These are phyloP conservation scores for Coemansia nantahalensis DNA, from an alignment of 192 early-diverging fungal species.

Conservation along the genomic window DNA sequence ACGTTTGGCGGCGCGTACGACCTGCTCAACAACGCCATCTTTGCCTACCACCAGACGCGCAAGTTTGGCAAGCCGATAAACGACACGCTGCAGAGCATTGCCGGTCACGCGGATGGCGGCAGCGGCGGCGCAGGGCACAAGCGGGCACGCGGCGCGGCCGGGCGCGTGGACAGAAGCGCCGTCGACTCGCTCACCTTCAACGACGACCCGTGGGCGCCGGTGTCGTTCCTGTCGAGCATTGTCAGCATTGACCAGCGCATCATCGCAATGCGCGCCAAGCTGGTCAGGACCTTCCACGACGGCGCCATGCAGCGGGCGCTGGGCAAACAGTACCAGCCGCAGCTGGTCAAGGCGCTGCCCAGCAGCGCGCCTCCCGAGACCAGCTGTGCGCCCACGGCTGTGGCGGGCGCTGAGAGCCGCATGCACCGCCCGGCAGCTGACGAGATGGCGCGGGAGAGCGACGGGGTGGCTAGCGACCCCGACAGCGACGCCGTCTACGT, in stretches of 20 bases:
- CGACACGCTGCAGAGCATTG: conserved; percentile 13
- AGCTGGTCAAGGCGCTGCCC: conserved; percentile 20
- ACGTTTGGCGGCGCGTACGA: conserved; percentile 51
- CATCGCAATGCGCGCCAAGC: conserved; percentile 9
- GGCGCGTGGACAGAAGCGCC: conserved; percentile 5
- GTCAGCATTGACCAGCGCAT: conserved; percentile 14
- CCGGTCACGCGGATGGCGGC: neutral
- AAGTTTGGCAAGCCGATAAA: conserved; percentile 50
- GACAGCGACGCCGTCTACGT: too few species aligned
- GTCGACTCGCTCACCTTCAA: conserved; percentile 3
- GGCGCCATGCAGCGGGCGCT: conserved; percentile 34
- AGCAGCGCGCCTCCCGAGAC: too few species aligned
- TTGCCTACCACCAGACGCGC: conserved; percentile 51
- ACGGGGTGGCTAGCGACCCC: too few species aligned
- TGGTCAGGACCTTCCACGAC: conserved; percentile 27
- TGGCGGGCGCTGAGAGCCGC: too few species aligned
- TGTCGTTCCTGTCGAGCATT: conserved; percentile 51
- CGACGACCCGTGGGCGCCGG: conserved; percentile 41
- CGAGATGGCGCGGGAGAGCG: too few species aligned
- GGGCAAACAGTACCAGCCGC: conserved; percentile 40
- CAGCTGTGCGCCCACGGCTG: too few species aligned
- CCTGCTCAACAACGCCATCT: conserved; percentile 47
- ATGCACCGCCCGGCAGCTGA: too few species aligned
- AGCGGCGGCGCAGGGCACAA: conserved; percentile 8
- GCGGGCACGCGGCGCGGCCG: conserved; percentile 18